A percentile compares a stretch with the other conserved stretches of the same genome.
phyloP scores from a whole-genome alignment of 2,329 filamentous ascomycete species.

The Alternaria hordeiaustralica region DNA sequence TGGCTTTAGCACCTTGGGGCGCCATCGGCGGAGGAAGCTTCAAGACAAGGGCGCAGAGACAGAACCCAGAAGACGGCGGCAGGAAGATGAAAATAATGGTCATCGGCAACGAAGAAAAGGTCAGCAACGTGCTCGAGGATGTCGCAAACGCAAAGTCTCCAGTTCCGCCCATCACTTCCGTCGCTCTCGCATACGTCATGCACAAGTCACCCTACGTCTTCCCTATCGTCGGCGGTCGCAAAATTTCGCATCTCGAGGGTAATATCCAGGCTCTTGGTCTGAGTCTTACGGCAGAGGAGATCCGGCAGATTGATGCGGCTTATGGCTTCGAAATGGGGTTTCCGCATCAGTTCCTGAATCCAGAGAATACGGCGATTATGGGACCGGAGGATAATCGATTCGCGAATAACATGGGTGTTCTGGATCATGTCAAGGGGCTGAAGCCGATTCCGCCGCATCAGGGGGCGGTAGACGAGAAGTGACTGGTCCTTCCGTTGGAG shows the following conservation, averaged over 20 bases:
- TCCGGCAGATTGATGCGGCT: conserved; percentile 47
- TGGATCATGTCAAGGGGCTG: conserved; percentile 33
- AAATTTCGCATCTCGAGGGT: conserved; percentile 68
- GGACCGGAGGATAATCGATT: conserved; percentile 36
- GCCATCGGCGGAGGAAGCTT: conserved; percentile 52
- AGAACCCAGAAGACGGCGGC: conserved; percentile 44
- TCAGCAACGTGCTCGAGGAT: conserved; percentile 49
- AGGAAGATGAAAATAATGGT: conserved; percentile 46
- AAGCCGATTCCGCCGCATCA: conserved; percentile 37
- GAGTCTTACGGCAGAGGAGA: background rate
- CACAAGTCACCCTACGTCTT: conserved; percentile 68
- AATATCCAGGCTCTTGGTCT: background rate
- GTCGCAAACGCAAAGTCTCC: background rate
- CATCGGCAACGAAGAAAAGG: conserved; percentile 57
- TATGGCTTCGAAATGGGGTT: conserved; percentile 71
- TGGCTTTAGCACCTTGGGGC: conserved; percentile 63
- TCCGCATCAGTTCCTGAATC: conserved; percentile 52
- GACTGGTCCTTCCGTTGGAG: background rate
- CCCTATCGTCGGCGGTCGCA: conserved; percentile 74
- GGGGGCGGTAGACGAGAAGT: conserved; percentile 25
- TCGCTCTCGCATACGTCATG: conserved; percentile 44
- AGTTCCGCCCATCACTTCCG: conserved; percentile 55
- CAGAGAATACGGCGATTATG: conserved; percentile 23
- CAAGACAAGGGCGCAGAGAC: conserved; percentile 53
- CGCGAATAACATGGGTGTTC: conserved; percentile 22